These are phyloP conservation scores for Tuctoria greenei DNA, from an alignment of 176 grass and related monocot genomes.

Conservation along the genomic window DNA sequence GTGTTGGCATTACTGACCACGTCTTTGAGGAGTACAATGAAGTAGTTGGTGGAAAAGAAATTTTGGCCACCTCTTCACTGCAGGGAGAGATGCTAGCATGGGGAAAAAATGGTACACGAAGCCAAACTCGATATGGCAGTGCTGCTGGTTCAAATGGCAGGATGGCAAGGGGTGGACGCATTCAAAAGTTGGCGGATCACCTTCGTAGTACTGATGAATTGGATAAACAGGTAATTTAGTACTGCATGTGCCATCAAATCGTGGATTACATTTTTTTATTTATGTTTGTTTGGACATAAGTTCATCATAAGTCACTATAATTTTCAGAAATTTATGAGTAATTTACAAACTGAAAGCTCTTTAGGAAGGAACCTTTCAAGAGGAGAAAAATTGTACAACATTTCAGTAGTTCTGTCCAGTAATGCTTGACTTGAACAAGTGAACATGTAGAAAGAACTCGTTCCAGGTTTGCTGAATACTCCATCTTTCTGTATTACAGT, in stretches of 20 bases:
- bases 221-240: constrained; percentile 58
- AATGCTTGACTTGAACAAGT: neutral
- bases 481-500: constrained; percentile 46
- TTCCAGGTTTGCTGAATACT: constrained; percentile 27
- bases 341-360: constrained; percentile 12
- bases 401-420: constrained; percentile 15
- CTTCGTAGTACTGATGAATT: constrained; percentile 55
- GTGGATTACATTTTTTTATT: constrained; percentile 4
- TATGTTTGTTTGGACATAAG: constrained; percentile 5
- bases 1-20: constrained; percentile 40
- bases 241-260: neutral
- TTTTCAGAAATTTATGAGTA: constrained; percentile 8
- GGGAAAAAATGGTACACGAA: constrained; percentile 81
- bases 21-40: constrained; percentile 58
- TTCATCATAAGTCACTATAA: neutral
- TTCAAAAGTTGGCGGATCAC: constrained; percentile 68
- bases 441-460: neutral
- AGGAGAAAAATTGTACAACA: neutral
- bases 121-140: constrained; percentile 69
- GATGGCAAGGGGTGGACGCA: constrained; percentile 48
- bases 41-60: constrained; percentile 50
- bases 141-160: constrained; percentile 57
- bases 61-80: constrained; percentile 53
- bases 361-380: constrained; percentile 19
- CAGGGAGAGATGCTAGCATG: constrained; percentile 73